Evolutionary conservation across 2,329 filamentous ascomycete species (phyloP).

Genomic region (Botrytis pseudocinerea): DNA sequence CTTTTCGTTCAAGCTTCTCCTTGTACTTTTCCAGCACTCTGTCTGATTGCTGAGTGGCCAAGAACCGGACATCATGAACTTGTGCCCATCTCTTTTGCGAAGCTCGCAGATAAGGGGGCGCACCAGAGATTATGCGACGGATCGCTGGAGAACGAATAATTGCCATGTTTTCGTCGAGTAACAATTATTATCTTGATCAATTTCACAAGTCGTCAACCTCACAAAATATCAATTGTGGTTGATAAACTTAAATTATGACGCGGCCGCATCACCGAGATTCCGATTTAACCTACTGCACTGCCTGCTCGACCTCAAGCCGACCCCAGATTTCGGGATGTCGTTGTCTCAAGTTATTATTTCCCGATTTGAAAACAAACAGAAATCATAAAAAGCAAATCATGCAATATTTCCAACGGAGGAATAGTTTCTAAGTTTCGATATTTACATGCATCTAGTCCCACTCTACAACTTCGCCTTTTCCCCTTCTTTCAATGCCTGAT

Average conservation of each 20-base stretch:
- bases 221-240: background rate
- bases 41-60: conserved; percentile 72
- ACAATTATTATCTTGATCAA: background rate
- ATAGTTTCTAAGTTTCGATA: background rate
- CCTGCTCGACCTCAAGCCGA: no score
- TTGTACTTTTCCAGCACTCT: conserved; percentile 81
- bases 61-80: conserved; percentile 88
- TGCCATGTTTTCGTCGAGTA: conserved; percentile 46
- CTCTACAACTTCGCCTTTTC: conserved; percentile 29
- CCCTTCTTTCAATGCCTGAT: conserved; percentile 40
- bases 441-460: background rate
- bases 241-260: background rate
- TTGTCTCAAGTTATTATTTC: background rate
- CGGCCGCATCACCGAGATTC: conserved; percentile 1
- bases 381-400: background rate
- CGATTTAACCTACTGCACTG: background rate
- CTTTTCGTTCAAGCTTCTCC: conserved; percentile 81
- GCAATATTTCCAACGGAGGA: background rate
- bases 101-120: conserved; percentile 38
- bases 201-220: no score
- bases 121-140: conserved; percentile 44
- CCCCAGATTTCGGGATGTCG: background rate
- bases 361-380: background rate
- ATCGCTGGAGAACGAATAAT: conserved; percentile 51
- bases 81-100: conserved; percentile 83